Conservation (phyloP, 257 asterid species). For the Jaltomata sinuosa region DNA sequence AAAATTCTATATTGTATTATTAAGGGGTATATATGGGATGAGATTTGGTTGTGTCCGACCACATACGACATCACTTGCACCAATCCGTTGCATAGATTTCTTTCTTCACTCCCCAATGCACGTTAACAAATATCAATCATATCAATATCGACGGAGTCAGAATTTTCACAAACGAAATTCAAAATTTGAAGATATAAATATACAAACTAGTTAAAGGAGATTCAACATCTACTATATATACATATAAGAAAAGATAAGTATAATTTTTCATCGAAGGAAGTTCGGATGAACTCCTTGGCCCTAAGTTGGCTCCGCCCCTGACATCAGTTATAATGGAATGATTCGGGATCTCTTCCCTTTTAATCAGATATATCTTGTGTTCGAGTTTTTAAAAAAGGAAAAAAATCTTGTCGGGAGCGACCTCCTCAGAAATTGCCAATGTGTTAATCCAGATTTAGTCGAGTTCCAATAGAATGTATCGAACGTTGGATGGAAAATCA, state of each 20-base stretch:
- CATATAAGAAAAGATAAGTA: too few species aligned
- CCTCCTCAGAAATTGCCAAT: not conserved
- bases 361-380: not conserved
- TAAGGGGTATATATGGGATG: not conserved
- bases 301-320: too few species aligned
- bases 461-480: not conserved
- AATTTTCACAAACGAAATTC: too few species aligned
- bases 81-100: slow-evolving; percentile 33
- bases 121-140: not conserved
- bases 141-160: not conserved
- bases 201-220: too few species aligned
- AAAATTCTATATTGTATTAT: not conserved
- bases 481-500: too few species aligned
- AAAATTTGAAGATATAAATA: too few species aligned
- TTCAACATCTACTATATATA: too few species aligned
- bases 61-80: slow-evolving; percentile 47
- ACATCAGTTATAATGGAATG: not conserved
- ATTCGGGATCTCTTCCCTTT: not conserved
- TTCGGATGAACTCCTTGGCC: too few species aligned
- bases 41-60: slow-evolving; percentile 39
- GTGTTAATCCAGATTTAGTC: not conserved
- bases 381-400: not conserved
- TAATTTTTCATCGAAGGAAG: too few species aligned
- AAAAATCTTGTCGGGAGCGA: not conserved
- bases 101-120: slow-evolving; percentile 27